phyloP scores from a whole-genome alignment of 2,329 filamentous ascomycete genomes.

The Cladophialophora exuberans region DNA sequence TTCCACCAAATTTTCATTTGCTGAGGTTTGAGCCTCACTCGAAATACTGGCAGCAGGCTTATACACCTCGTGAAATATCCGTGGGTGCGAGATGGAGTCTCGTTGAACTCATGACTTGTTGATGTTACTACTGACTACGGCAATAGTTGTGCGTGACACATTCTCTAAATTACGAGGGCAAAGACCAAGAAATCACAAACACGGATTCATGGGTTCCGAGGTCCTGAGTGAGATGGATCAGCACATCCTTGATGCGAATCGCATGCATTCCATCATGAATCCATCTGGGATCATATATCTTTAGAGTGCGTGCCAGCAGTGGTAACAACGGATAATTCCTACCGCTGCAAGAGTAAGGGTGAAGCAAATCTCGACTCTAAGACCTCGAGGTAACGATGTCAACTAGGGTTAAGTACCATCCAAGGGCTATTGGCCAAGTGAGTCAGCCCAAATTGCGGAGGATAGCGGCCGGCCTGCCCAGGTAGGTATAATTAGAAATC shows the following conservation, averaged over 20 bases:
- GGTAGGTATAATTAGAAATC: conserved; percentile 21
- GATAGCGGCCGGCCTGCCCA: conserved; percentile 11
- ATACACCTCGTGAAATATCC: neutral
- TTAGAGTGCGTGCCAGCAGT: neutral
- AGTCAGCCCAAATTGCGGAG: conserved; percentile 19
- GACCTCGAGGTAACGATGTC: neutral
- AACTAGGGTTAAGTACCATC: neutral
- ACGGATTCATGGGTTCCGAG: no score
- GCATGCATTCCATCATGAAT: neutral
- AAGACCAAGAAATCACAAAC: no score
- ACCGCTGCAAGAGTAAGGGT: conserved; percentile 4
- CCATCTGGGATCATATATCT: neutral
- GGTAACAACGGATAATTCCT: neutral
- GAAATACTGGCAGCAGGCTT: neutral
- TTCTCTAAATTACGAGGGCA: no score
- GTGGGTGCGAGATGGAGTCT: no score
- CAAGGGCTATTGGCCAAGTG: conserved; percentile 2
- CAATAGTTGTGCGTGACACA: no score
- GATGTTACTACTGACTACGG: no score
- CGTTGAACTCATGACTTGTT: no score
- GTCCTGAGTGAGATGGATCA: no score
- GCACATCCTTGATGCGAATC: no score
- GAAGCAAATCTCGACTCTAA: neutral
- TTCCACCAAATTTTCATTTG: conserved; percentile 18
- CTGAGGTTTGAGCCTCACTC: neutral